Base-by-base conservation (phyloP, 257 asterid species). In the Paraleonurus japonicus region DNA sequence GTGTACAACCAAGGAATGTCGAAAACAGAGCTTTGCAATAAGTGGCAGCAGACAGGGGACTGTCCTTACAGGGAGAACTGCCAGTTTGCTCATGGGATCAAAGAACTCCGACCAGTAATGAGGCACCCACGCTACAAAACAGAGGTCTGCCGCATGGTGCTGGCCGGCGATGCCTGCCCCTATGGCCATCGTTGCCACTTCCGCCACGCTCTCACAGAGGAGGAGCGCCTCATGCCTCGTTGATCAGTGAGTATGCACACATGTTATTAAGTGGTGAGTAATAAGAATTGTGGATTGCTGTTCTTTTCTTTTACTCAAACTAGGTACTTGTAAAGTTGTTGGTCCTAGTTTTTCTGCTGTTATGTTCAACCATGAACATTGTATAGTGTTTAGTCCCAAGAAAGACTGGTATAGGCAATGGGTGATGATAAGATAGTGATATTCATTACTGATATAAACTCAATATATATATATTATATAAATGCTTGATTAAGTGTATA, bases 151-250 rank as follows among this genome's bases (percentile, higher is more conserved):
- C 87, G 95, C 30, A 88, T 88, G 88, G 88, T 85, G 45, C 85
- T 90, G 55, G 82, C 91, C 4, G 96, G 95, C 23, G 93, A 86
- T 51, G 54, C 37, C 70, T 90, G 96, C 62, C 92, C 93, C 1
- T 90, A 88, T 47, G 92, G 93, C n/a, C 95, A 85, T 68, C 96
- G 95, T 66, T 88, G 95, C 87, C 96, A 88, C 79, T 90, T 90
- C 78, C 95, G 95, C 74, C 95, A 90, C 80, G 54, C 95, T 73
- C 88, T 90, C 72, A 83, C 92, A 8, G 88, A 86, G 19, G 80
- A 86, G 85, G 95, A 86, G 75, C 76, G 85, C 59, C 84, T 79
- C 81, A 69, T 74, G 78, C 71, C 79, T 33, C 71, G 26, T 26
- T 75, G 75, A 78, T 71, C 47, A 8, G 54, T 27, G 47, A 48